Conservation (phyloP, 2,329 filamentous ascomycete species). For the Cryphonectria nitschkei region DNA sequence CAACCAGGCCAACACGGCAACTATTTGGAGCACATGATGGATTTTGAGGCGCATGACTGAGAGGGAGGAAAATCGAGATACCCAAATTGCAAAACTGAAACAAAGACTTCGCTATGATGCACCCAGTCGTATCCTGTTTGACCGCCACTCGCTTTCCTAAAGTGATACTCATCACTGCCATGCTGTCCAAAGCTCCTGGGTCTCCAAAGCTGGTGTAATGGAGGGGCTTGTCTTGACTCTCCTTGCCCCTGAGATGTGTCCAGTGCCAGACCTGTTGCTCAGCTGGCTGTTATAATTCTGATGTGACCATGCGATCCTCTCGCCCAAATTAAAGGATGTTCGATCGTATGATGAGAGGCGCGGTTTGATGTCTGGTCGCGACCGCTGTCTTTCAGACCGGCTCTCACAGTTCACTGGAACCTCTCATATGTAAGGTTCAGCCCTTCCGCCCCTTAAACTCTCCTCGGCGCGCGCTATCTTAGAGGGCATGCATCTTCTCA, state of each 20-base stretch:
- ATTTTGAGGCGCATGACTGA: not conserved
- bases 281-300: not conserved
- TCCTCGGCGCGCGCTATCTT: not conserved
- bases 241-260: not conserved
- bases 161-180: not conserved
- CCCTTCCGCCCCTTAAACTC: not conserved
- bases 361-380: not conserved
- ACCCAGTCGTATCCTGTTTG: not conserved
- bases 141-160: not conserved
- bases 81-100: not conserved
- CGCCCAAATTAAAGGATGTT: not conserved
- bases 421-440: not conserved
- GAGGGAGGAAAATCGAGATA: not conserved
- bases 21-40: not conserved
- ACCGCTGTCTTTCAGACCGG: not conserved
- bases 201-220: not conserved
- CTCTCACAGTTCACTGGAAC: not conserved
- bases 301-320: not conserved
- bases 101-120: not conserved
- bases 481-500: constrained; percentile 7
- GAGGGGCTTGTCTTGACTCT: not conserved
- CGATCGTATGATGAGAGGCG: not conserved
- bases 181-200: not conserved
- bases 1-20: not conserved
- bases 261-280: not conserved